A percentile compares a stretch with the other conserved stretches of the same genome.
phyloP scores from a whole-genome alignment of 2,329 filamentous ascomycete species.

The Metarhizium rileyi region DNA sequence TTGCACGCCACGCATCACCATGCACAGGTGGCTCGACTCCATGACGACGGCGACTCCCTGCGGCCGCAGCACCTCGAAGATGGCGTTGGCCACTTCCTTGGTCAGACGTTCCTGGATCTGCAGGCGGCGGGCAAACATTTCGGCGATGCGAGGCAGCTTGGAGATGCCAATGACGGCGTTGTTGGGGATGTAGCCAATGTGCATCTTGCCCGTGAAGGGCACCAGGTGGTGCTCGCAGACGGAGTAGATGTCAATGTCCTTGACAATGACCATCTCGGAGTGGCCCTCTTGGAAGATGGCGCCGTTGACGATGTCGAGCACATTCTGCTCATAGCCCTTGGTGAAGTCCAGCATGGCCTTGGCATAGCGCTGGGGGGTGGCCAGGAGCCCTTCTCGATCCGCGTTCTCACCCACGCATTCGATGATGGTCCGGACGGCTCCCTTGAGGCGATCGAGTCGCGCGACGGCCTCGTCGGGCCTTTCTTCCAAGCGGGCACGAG shows the following conservation, averaged over 20 bases:
- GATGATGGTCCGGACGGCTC: conserved; percentile 54
- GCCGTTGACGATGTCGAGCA: conserved; percentile 81
- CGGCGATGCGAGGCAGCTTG: conserved; percentile 88
- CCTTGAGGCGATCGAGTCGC: conserved; percentile 14
- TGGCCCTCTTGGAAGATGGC: conserved; percentile 96
- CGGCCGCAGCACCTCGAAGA: conserved; percentile 86
- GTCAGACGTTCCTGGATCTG: conserved; percentile 96
- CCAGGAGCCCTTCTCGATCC: conserved; percentile 53
- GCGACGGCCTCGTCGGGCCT: neutral
- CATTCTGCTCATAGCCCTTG: conserved; percentile 92
- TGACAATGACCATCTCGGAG: conserved; percentile 95
- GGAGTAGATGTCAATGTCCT: conserved; percentile 91
- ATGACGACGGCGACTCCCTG: conserved; percentile 96
- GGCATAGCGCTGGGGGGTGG: conserved; percentile 76
- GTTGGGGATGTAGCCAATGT: conserved; percentile 94
- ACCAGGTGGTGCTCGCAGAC: conserved; percentile 97
- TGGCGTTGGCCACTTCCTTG: conserved; percentile 88
- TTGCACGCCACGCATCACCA: conserved; percentile 98
- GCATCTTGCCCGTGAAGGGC: conserved; percentile 97
- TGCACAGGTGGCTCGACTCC: conserved; percentile 93
- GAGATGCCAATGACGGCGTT: conserved; percentile 89
- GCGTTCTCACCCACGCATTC: conserved; percentile 63
- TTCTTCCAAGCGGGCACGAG: neutral
- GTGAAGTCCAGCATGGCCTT: conserved; percentile 95
- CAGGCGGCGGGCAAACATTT: conserved; percentile 89